phyloP scores from a whole-genome alignment of 164 flowering plant genomes.

The Cinnamomum chago region DNA sequence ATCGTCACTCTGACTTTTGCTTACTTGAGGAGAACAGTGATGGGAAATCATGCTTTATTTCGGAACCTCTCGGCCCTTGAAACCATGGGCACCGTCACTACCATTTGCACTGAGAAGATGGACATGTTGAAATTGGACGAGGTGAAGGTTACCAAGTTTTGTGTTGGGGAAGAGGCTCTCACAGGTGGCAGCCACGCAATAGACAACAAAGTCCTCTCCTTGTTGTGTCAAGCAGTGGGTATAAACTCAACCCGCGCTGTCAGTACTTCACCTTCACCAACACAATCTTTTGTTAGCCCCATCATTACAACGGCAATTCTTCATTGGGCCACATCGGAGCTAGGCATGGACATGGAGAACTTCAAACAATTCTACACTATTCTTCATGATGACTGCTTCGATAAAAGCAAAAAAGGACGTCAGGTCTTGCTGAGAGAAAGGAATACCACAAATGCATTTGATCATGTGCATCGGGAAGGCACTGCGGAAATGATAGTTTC shows the following conservation, averaged over 20 bases:
- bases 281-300: too few relatives aligned
- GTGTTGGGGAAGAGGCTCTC: constrained; percentile 31
- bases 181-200: constrained; percentile 13
- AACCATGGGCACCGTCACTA: constrained; percentile 35
- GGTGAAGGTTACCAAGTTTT: constrained; percentile 57
- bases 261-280: too few relatives aligned
- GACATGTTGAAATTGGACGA: constrained; percentile 47
- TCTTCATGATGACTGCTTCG: constrained; percentile 32
- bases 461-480: constrained; percentile 74
- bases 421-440: constrained; percentile 14
- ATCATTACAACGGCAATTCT: constrained; percentile 29
- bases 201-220: constrained; percentile 17
- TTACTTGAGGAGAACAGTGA: constrained; percentile 39
- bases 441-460: constrained; percentile 11
- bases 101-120: constrained; percentile 37
- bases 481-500: constrained; percentile 70
- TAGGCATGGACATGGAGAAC: constrained; percentile 27
- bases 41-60: constrained; percentile 35
- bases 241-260: constrained; percentile 27
- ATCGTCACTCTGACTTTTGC: constrained; percentile 39
- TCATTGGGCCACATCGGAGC: constrained; percentile 39
- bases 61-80: constrained; percentile 32
- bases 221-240: constrained; percentile 46
- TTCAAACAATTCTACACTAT: constrained; percentile 14
- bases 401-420: constrained; percentile 37